Evolutionary conservation across 768 basidiomycete species (phyloP).

Genomic region (Cystobasidium onofrii): DNA sequence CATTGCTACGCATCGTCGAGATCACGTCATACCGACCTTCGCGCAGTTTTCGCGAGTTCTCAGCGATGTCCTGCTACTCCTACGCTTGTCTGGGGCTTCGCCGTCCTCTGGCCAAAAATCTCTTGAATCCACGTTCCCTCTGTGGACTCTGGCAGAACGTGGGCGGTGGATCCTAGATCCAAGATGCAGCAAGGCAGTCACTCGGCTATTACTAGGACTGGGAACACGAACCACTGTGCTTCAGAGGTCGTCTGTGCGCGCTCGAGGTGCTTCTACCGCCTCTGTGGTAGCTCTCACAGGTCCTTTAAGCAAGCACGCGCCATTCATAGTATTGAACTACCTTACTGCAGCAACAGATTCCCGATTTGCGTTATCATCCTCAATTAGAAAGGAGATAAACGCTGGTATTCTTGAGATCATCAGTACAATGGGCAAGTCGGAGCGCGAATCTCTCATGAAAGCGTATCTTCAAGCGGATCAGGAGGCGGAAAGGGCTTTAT

Average conservation of each 20-base stretch:
- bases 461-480: slow-evolving; percentile 37
- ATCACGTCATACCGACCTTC: slow-evolving; percentile 19
- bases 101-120: neutral
- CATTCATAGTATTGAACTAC: slow-evolving; percentile 40
- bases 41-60: neutral
- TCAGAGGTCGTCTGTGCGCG: neutral
- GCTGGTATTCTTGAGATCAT: slow-evolving; percentile 39
- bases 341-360: slow-evolving; percentile 37
- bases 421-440: slow-evolving; percentile 40
- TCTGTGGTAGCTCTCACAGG: slow-evolving; percentile 33
- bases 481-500: slow-evolving; percentile 39
- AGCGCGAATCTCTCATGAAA: slow-evolving; percentile 42
- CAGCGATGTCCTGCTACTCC: neutral
- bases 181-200: neutral
- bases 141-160: neutral
- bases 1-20: slow-evolving; percentile 7
- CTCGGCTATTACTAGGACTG: slow-evolving; percentile 13
- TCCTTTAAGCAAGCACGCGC: slow-evolving; percentile 41
- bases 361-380: slow-evolving; percentile 35
- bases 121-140: neutral
- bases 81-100: neutral
- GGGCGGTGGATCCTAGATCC: neutral
- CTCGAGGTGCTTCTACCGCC: neutral
- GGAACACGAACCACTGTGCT: slow-evolving; percentile 14
- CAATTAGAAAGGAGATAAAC: slow-evolving; percentile 33